Conservation (phyloP, 768 basidiomycete genomes). For the Boletus rubropictus region DNA sequence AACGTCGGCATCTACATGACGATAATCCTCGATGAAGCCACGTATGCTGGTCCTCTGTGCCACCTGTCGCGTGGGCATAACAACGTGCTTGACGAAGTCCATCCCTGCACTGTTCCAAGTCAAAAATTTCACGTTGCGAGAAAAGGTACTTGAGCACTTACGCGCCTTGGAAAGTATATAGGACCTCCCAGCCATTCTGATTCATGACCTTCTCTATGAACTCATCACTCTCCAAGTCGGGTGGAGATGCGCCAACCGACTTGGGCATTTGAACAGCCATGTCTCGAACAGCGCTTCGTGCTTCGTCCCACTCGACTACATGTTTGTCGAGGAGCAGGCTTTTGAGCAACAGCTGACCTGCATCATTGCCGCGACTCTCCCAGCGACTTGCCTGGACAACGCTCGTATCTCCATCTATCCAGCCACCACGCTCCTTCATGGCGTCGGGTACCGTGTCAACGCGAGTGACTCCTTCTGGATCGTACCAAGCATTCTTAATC, state of each 20-base stretch:
- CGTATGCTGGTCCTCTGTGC: constrained; percentile 29
- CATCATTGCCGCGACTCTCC: constrained; percentile 3
- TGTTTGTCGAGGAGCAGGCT: constrained; percentile 17
- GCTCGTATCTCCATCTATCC: constrained; percentile 14
- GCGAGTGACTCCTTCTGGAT: constrained; percentile 31
- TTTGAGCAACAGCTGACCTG: constrained; percentile 16
- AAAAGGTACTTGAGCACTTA: constrained; percentile 23
- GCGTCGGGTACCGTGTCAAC: constrained; percentile 31
- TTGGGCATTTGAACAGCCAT: constrained; percentile 18
- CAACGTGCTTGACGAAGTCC: constrained; percentile 38
- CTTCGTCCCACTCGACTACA: constrained; percentile 29
- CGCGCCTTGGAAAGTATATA: constrained; percentile 38
- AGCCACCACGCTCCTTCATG: constrained; percentile 24
- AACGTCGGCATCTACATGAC: constrained; percentile 29
- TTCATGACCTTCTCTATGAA: constrained; percentile 29
- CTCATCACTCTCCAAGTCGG: constrained; percentile 22
- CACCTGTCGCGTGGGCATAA: constrained; percentile 32
- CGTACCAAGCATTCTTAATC: constrained; percentile 38
- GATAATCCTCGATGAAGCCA: constrained; percentile 37
- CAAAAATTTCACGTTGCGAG: not conserved
- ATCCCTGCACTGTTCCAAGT: constrained; percentile 30
- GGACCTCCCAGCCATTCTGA: constrained; percentile 34
- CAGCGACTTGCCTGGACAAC: constrained; percentile 14
- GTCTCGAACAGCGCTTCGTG: constrained; percentile 18
- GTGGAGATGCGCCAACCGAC: not conserved